Evolutionary conservation across 2,329 filamentous ascomycete genomes (phyloP).

Genomic region (Dactylellina haptotyla): DNA sequence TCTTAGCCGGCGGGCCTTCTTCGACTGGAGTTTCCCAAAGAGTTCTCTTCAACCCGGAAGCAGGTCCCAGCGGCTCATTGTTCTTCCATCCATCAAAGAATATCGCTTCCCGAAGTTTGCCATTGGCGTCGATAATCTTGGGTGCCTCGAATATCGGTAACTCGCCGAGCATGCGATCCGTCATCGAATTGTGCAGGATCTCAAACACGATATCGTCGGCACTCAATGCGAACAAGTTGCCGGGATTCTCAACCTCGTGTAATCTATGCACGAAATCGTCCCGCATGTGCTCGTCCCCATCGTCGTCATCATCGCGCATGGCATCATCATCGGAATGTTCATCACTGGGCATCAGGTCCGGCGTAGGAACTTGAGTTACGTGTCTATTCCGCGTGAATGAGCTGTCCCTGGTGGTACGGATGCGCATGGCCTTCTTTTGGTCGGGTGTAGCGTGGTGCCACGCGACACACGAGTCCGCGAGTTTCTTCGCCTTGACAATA

Average conservation of each 20-base stretch:
- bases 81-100: slow-evolving; percentile 52
- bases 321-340: slow-evolving; percentile 61
- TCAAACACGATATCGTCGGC: slow-evolving; percentile 84
- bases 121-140: slow-evolving; percentile 39
- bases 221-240: slow-evolving; percentile 83
- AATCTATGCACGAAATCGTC: slow-evolving; percentile 53
- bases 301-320: slow-evolving; percentile 59
- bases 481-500: slow-evolving; percentile 77
- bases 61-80: slow-evolving; percentile 43
- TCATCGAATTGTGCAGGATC: slow-evolving; percentile 76
- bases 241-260: slow-evolving; percentile 65
- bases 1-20: slow-evolving; percentile 75
- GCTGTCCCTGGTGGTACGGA: slow-evolving; percentile 61
- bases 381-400: slow-evolving; percentile 56
- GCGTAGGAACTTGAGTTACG: slow-evolving; percentile 64
- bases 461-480: slow-evolving; percentile 84
- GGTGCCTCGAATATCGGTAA: slow-evolving; percentile 79
- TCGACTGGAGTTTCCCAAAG: slow-evolving; percentile 68
- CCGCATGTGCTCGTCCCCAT: slow-evolving; percentile 60
- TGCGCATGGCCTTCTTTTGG: slow-evolving; percentile 74
- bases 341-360: slow-evolving; percentile 74
- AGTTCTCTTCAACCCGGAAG: slow-evolving; percentile 38
- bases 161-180: slow-evolving; percentile 81
- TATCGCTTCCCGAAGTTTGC: slow-evolving; percentile 4
- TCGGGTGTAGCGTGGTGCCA: slow-evolving; percentile 76